These are phyloP conservation scores for Lipomyces sp. DNA, from an alignment of 805 yeast species.

Conservation along the genomic window DNA sequence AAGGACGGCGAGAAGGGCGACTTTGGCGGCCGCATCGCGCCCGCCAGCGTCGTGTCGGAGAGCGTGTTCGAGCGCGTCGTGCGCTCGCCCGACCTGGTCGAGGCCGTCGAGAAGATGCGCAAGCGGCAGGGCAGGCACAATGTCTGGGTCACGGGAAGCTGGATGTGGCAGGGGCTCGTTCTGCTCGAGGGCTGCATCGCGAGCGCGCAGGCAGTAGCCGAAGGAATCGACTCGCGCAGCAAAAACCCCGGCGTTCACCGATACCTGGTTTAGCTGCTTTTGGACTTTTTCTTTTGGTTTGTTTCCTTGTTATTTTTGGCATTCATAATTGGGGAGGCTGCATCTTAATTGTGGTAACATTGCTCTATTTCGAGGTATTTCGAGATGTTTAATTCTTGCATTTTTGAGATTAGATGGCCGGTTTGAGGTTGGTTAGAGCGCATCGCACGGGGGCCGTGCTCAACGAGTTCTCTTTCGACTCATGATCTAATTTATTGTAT, in stretches of 20 bases:
- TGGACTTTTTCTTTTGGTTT: not conserved
- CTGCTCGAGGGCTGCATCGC: conserved; percentile 25
- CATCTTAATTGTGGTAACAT: too few species aligned
- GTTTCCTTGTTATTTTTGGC: not conserved
- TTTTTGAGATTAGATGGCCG: too few species aligned
- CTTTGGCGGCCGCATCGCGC: conserved; percentile 19
- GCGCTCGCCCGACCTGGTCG: conserved; percentile 13
- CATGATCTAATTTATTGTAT: too few species aligned
- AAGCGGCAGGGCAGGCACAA: conserved; percentile 21
- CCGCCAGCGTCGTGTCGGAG: conserved; percentile 10
- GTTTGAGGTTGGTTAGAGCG: too few species aligned
- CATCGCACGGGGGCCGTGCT: too few species aligned
- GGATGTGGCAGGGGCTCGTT: conserved; percentile 28
- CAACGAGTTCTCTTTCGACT: too few species aligned
- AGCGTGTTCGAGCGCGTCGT: conserved; percentile 23
- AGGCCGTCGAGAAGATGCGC: conserved; percentile 18
- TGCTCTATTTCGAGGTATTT: too few species aligned
- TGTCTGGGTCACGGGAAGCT: conserved; percentile 24
- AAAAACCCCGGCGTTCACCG: not conserved
- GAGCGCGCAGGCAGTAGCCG: conserved; percentile 16
- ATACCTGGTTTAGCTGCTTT: not conserved
- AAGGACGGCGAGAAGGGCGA: not conserved
- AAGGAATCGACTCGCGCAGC: conserved; percentile 6
- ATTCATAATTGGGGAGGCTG: too few species aligned
- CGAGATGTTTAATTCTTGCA: too few species aligned